Evolutionary conservation across 192 early-diverging fungal species (phyloP), one percentile per base, ranked within the genome.

Genomic region (Entomortierella beljakovae): DNA sequence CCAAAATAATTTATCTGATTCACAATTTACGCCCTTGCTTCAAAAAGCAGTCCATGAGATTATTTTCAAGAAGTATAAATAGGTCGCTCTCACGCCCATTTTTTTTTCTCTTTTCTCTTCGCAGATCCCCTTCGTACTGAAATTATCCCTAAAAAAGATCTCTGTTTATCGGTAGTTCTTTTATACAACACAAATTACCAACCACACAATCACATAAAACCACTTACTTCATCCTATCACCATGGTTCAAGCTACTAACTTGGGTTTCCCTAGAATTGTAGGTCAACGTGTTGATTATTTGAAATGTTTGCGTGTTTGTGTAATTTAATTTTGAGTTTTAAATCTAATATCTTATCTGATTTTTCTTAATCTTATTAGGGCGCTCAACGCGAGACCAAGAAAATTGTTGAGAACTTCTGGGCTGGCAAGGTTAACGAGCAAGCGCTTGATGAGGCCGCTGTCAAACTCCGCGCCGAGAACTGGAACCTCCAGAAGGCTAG

Each of bases 381-480:
- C 52, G 92, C 91, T 70, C 92, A 98, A 84, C 94, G 97, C 66
- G 92, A 98, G 83, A 91, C 98, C 71, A 99, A 99, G 91, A 94
- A 94, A 82, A 90, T 94, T 54, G 92, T 98, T 68, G 97, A 99
- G 87, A 81, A 77, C 56, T 99, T 92, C 90, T 99, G 97, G 97
- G 83, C 87, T 63, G 91, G 90, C 71, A 98, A 98, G 91, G 79
- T 92, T 71, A 84, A 88, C 50, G 88, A 92, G 64, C 81, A 83
- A 37, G 88, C 88, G 34, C 90, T 98, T 50, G 83, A 86, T 38
- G 73, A 82, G 57, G 90, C 86, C 81, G 89, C 70, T 28, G 32
- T 68, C 83, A 85, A 84, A 60, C 84, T 92, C 29, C 91, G 91
- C 55, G 86, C 85, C 31, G 82, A 86, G 60, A 91, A 94, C 88